phyloP scores from a whole-genome alignment of 1,139 yeast genomes.

The Taphrina populina region DNA sequence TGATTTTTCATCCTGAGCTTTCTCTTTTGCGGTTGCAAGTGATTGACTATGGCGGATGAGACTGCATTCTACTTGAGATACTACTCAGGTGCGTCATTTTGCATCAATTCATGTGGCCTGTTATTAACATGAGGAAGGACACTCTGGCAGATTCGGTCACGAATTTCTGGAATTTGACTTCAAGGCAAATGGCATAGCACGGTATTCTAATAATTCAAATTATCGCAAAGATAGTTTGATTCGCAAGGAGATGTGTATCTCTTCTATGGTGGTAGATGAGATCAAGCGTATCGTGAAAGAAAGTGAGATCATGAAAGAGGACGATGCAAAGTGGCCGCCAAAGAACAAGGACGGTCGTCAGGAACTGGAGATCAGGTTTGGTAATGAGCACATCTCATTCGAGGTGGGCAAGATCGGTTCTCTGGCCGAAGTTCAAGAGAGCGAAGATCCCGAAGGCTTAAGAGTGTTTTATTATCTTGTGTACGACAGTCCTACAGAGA shows the following conservation, averaged over 20 bases:
- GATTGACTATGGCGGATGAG: conserved; percentile 3
- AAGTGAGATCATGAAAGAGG: conserved; percentile 50
- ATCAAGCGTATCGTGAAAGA: conserved; percentile 46
- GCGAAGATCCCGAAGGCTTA: conserved; percentile 46
- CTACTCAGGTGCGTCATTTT: conserved; percentile 24
- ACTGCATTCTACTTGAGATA: conserved; percentile 34
- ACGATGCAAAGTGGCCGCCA: conserved; percentile 50
- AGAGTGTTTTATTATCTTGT: conserved; percentile 51
- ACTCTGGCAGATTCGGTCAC: conserved; percentile 51
- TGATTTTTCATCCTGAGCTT: not conserved
- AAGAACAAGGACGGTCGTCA: conserved; percentile 50
- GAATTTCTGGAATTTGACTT: conserved; percentile 52
- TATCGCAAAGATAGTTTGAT: conserved; percentile 51
- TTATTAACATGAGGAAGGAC: conserved; percentile 45
- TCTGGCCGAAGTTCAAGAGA: conserved; percentile 53
- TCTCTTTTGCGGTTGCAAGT: too few relatives aligned
- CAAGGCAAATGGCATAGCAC: conserved; percentile 44
- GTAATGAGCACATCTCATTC: conserved; percentile 47
- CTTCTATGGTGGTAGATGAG: conserved; percentile 46
- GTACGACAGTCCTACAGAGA: conserved; percentile 39
- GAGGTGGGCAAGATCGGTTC: conserved; percentile 50
- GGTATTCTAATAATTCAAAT: conserved; percentile 53
- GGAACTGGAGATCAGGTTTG: conserved; percentile 50
- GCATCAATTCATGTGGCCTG: not conserved
- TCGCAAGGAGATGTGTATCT: conserved; percentile 47